phyloP scores from a whole-genome alignment of 208 protist species.

The Trypanosoma cruzi region DNA sequence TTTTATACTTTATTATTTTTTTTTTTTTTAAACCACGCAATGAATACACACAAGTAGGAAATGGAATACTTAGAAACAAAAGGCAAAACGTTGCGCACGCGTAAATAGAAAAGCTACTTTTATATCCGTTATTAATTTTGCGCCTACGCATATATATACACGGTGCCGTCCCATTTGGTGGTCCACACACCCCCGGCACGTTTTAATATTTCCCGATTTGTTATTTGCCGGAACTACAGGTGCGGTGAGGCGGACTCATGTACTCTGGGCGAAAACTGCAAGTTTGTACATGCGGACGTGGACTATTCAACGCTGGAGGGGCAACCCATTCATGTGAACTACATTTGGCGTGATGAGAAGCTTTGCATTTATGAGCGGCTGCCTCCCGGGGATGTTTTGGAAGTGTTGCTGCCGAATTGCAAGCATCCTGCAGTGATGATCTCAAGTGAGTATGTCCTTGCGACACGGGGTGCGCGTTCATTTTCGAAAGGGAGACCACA shows the following conservation, averaged over 20 bases:
- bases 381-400: constrained; percentile 44
- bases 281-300: constrained; percentile 81
- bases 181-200: constrained; percentile 65
- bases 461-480: constrained; percentile 49
- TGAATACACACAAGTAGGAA: background rate
- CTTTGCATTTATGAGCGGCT: constrained; percentile 70
- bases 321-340: constrained; percentile 81
- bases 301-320: constrained; percentile 24
- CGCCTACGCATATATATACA: constrained; percentile 64
- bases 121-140: constrained; percentile 55
- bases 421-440: constrained; percentile 42
- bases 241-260: constrained; percentile 38
- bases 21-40: too few species aligned
- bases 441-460: constrained; percentile 53
- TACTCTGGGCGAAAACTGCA: constrained; percentile 55
- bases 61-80: background rate
- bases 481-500: constrained; percentile 21
- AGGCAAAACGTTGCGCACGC: background rate
- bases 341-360: constrained; percentile 57
- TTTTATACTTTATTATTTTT: too few species aligned
- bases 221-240: constrained; percentile 75
- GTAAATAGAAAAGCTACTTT: background rate
- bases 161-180: constrained; percentile 54
- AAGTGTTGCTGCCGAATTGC: constrained; percentile 62
- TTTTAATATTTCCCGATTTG: constrained; percentile 76